phyloP scores from a whole-genome alignment of 345 rosid species.

The Brassica juncea region DNA sequence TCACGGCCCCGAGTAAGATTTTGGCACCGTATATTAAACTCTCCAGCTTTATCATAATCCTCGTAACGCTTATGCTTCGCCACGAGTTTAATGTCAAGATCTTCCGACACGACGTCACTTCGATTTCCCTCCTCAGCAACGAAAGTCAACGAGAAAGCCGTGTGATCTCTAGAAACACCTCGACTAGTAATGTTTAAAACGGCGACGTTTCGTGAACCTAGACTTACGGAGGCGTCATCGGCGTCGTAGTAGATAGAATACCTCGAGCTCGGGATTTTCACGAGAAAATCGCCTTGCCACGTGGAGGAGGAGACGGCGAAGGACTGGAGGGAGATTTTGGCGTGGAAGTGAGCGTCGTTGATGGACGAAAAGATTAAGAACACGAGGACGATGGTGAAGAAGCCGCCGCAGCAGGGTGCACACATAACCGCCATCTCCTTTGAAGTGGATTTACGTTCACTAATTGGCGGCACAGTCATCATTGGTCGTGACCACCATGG shows the following conservation, averaged over 20 bases:
- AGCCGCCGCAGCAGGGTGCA: not conserved
- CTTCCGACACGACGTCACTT: not conserved
- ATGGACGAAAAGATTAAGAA: not conserved
- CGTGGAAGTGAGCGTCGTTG: constrained; percentile 8
- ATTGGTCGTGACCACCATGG: constrained; percentile 34
- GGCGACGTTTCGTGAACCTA: not conserved
- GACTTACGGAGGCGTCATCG: not conserved
- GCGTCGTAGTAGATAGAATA: not conserved
- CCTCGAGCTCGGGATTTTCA: not conserved
- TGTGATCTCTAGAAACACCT: not conserved
- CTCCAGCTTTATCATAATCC: not conserved
- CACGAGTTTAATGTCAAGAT: not conserved
- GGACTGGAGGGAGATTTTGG: constrained; percentile 19
- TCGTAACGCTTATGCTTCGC: not conserved
- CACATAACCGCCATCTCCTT: not conserved
- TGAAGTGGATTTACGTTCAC: not conserved
- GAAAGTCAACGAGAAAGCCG: not conserved
- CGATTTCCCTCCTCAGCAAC: not conserved
- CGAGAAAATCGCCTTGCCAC: not conserved
- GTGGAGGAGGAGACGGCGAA: not conserved
- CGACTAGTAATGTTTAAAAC: not conserved
- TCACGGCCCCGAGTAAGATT: too few relatives aligned
- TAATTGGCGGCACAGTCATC: not conserved
- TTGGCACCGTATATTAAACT: not conserved
- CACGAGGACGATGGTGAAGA: not conserved